A percentile compares a stretch with the other conserved stretches of the same genome.
Evolutionary conservation across 2,329 filamentous ascomycete genomes (phyloP).

Genomic region (Eutypella sp.): DNA sequence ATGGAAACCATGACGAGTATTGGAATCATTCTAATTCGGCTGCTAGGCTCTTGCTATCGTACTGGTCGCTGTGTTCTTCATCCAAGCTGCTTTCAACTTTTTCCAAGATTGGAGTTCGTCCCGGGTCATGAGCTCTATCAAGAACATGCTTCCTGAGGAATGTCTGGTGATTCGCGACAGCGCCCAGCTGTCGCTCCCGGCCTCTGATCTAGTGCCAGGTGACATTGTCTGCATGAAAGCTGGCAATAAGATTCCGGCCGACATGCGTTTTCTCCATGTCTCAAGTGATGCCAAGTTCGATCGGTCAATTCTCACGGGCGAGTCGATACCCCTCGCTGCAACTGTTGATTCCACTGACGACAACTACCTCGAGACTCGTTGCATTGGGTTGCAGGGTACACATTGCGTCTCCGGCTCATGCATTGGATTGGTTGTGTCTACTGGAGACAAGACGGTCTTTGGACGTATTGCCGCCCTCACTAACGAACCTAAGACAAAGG

Average conservation of each 20-base stretch:
- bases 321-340: constrained; percentile 54
- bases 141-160: constrained; percentile 71
- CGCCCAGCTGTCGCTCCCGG: constrained; percentile 41
- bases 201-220: constrained; percentile 63
- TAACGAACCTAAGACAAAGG: constrained; percentile 59
- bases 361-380: constrained; percentile 73
- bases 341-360: constrained; percentile 62
- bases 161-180: constrained; percentile 62
- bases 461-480: constrained; percentile 70
- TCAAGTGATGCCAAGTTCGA: constrained; percentile 69
- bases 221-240: constrained; percentile 64
- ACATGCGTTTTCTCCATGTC: constrained; percentile 64
- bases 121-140: constrained; percentile 74
- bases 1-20: neutral
- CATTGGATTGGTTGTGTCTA: constrained; percentile 64
- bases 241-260: constrained; percentile 70
- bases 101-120: constrained; percentile 74
- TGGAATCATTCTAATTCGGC: constrained; percentile 1
- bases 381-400: constrained; percentile 74
- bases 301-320: constrained; percentile 65
- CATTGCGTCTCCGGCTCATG: constrained; percentile 68
- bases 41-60: constrained; percentile 63
- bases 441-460: constrained; percentile 69
- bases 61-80: constrained; percentile 62
- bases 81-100: constrained; percentile 65